Base-by-base conservation (phyloP, 2,329 filamentous ascomycete genomes). In the Septoria petroselini region DNA sequence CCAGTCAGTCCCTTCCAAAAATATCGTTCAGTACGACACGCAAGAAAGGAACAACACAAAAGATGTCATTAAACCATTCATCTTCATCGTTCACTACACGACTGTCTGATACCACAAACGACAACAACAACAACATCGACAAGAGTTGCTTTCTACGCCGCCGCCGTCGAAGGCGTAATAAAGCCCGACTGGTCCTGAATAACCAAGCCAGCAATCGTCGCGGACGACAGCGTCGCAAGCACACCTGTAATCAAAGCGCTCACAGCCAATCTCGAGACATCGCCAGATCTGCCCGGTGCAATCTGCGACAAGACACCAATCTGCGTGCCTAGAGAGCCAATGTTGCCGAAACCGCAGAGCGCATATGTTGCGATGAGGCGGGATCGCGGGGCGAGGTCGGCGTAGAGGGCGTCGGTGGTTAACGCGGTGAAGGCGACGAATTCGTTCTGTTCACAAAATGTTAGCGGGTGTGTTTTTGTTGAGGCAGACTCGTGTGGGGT, bases 221-320 rank as follows among this genome's bases (percentile, higher is more conserved):
- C 90, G 60, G 83, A 88, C 2, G 83, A 90, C 60, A 95, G 73
- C 0, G 89, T 95, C 21, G 85, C 81, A 52, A 94, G 73, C 27
- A 93, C 81, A 64, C 90, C 89, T 0, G 86, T 85, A 44, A 90
- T 67, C 56, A 95, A 77, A 4, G 89, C 87, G 25, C 85, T 90
- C 15, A 94, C 50, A 2, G 88, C 88, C 21, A 95, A 78, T 39
- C 77, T 77, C 3, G 86, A 84, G 4, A 95, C 84, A 60, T 93
- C 86, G 50, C 84, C 86, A 30, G 81, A 78, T 37, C 88, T 81
- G 3, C 76, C 76, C 0, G 89, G 88, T 0, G 87, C 84, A 53
- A 95, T 81, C 71, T 94, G 88, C 3, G 85, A 81, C 44, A 95
- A 77, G 51, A 94, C 88, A 74, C 89, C 89, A 54, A 95, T 93